Conservation (phyloP, 169 alveolate species). For the Plasmodium blacklocki region DNA sequence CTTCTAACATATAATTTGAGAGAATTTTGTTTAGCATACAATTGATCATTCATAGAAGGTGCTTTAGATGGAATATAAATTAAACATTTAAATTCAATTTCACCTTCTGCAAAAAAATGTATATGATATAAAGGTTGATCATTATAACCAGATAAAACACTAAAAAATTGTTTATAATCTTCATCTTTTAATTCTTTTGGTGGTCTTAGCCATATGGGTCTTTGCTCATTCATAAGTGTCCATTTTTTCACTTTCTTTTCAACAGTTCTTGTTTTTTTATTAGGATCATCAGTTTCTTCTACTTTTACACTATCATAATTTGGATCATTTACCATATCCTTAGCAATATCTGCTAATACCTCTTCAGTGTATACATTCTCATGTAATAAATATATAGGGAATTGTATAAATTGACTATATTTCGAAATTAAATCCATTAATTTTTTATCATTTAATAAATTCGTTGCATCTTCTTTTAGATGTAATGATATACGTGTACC, state of each 20-base stretch:
- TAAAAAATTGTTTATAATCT: slow-evolving; percentile 96
- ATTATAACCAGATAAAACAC: slow-evolving; percentile 95
- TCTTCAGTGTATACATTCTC: slow-evolving; percentile 89
- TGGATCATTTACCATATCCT: slow-evolving; percentile 88
- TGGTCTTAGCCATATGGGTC: slow-evolving; percentile 98
- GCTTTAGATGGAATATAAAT: slow-evolving; percentile 96
- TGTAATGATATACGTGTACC: slow-evolving; percentile 98
- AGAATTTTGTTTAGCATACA: slow-evolving; percentile 90
- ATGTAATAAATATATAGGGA: slow-evolving; percentile 95
- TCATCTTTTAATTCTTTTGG: slow-evolving; percentile 96
- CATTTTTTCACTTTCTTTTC: slow-evolving; percentile 89
- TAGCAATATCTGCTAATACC: slow-evolving; percentile 86
- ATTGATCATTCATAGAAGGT: slow-evolving; percentile 94
- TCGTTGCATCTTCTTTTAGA: slow-evolving; percentile 99
- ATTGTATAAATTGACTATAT: slow-evolving; percentile 97
- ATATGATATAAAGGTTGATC: slow-evolving; percentile 97
- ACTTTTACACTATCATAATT: slow-evolving; percentile 78
- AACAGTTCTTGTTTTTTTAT: slow-evolving; percentile 90
- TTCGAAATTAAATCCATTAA: slow-evolving; percentile 93
- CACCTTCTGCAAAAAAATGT: slow-evolving; percentile 99
- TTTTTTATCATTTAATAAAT: slow-evolving; percentile 94
- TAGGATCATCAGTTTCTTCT: slow-evolving; percentile 84
- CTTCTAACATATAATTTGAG: slow-evolving; percentile 93
- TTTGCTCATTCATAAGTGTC: slow-evolving; percentile 94
- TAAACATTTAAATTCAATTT: slow-evolving; percentile 97